These are phyloP conservation scores for Lecanicillium sp. DNA, from an alignment of 2,329 filamentous ascomycete genomes.

Conservation along the genomic window DNA sequence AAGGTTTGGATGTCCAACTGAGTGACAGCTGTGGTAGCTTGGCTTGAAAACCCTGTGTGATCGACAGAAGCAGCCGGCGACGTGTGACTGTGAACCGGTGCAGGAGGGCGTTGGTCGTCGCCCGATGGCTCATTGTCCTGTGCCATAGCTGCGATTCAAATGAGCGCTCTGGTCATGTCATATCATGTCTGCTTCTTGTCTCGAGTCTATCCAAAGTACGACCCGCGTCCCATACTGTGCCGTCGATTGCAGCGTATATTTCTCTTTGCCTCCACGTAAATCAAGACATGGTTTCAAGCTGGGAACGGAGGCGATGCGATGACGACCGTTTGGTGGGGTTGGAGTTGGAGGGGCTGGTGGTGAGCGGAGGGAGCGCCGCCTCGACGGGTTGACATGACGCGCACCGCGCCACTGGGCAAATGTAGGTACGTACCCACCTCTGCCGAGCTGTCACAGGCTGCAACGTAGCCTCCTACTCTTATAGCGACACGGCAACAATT, in stretches of 20 bases:
- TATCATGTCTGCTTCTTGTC: too few relatives aligned
- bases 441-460: slow-evolving; percentile 4
- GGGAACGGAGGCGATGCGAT: too few relatives aligned
- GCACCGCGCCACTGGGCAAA: too few relatives aligned
- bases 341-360: slow-evolving; percentile 2
- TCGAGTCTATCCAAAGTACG: too few relatives aligned
- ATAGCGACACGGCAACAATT: slow-evolving; percentile 5
- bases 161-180: too few relatives aligned
- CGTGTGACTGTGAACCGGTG: slow-evolving; percentile 47
- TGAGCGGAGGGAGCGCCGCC: too few relatives aligned
- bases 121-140: slow-evolving; percentile 11
- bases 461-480: slow-evolving; percentile 15
- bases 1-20: slow-evolving; percentile 73
- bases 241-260: too few relatives aligned
- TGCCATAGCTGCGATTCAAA: slow-evolving; percentile 6
- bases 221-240: too few relatives aligned
- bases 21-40: slow-evolving; percentile 78
- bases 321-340: neutral
- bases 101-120: slow-evolving; percentile 44
- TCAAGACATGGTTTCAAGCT: too few relatives aligned
- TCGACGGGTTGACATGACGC: neutral
- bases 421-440: neutral
- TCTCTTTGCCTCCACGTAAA: too few relatives aligned
- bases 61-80: slow-evolving; percentile 27
- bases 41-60: slow-evolving; percentile 42